Evolutionary conservation across 768 basidiomycete genomes (phyloP).

Genomic region (Exidia glandulosa): DNA sequence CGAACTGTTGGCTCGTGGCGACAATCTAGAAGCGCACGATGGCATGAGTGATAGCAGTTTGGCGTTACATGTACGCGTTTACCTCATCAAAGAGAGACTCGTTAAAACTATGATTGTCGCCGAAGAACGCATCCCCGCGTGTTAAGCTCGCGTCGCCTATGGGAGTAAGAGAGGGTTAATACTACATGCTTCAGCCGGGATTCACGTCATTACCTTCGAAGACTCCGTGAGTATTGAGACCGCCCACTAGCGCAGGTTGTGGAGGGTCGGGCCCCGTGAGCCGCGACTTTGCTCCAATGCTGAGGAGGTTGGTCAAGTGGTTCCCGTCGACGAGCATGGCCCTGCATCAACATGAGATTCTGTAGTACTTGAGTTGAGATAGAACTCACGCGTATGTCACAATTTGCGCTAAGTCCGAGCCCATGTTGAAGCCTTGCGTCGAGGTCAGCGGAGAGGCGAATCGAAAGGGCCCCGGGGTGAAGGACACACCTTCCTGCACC

Average conservation of each 20-base stretch:
- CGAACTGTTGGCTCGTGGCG: neutral
- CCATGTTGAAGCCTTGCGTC: conserved; percentile 4
- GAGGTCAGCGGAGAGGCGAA: neutral
- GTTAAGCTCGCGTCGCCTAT: conserved; percentile 5
- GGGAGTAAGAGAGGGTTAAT: neutral
- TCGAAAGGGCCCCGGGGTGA: neutral
- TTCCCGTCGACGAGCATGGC: conserved; percentile 5
- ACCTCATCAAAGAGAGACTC: conserved; percentile 3
- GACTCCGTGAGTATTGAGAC: neutral
- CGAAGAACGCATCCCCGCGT: conserved; percentile 5
- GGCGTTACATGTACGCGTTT: neutral
- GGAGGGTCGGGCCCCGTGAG: neutral
- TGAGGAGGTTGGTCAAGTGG: conserved; percentile 3
- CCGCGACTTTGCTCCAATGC: conserved; percentile 3
- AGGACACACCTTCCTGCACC: conserved; percentile 3
- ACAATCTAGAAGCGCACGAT: neutral
- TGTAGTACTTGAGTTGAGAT: neutral
- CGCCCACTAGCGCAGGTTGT: conserved; percentile 1
- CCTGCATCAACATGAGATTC: neutral
- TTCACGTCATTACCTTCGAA: conserved; percentile 1
- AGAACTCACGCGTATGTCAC: neutral
- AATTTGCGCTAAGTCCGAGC: neutral
- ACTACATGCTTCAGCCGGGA: neutral
- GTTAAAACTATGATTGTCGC: conserved; percentile 4
- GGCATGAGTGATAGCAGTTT: neutral